These are phyloP conservation scores for Leptographium lundbergii DNA, from an alignment of 2,329 filamentous ascomycete genomes.

Conservation along the genomic window DNA sequence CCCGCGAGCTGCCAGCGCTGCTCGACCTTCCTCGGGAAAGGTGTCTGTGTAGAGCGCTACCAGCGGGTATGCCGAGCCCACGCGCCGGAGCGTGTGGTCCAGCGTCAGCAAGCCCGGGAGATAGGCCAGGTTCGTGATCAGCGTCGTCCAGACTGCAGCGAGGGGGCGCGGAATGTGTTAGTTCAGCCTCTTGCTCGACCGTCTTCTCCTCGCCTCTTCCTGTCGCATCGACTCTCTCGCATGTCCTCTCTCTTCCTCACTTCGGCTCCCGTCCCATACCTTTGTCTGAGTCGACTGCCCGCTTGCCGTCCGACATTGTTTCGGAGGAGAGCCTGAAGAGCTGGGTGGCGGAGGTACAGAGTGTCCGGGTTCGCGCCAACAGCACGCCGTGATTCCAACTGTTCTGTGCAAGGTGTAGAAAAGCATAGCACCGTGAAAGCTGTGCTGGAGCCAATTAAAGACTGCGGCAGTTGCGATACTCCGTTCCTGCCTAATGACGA, in stretches of 20 bases:
- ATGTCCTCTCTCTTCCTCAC: neutral
- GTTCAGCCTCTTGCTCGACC: neutral
- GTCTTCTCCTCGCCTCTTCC: neutral
- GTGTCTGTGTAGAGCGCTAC: constrained; percentile 72
- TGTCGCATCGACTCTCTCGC: too few relatives aligned
- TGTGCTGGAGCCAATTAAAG: neutral
- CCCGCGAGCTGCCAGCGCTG: constrained; percentile 53
- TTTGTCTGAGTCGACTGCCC: constrained; percentile 19
- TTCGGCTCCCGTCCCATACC: constrained; percentile 9
- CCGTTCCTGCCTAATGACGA: neutral
- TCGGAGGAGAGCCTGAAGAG: neutral
- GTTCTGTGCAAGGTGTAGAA: neutral
- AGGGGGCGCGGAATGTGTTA: neutral
- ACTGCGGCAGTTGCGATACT: neutral
- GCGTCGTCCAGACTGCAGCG: constrained; percentile 61
- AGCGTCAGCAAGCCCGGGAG: constrained; percentile 74
- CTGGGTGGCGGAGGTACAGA: neutral
- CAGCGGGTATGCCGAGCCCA: constrained; percentile 59
- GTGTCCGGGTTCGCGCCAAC: neutral
- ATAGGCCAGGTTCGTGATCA: constrained; percentile 77
- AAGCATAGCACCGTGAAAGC: neutral
- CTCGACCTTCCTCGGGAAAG: constrained; percentile 56
- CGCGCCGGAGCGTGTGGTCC: constrained; percentile 58
- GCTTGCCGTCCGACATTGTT: constrained; percentile 20
- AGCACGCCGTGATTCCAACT: neutral